These are phyloP conservation scores for Puccinia horiana DNA, from an alignment of 1,284 basidiomycete species.

Conservation along the genomic window DNA sequence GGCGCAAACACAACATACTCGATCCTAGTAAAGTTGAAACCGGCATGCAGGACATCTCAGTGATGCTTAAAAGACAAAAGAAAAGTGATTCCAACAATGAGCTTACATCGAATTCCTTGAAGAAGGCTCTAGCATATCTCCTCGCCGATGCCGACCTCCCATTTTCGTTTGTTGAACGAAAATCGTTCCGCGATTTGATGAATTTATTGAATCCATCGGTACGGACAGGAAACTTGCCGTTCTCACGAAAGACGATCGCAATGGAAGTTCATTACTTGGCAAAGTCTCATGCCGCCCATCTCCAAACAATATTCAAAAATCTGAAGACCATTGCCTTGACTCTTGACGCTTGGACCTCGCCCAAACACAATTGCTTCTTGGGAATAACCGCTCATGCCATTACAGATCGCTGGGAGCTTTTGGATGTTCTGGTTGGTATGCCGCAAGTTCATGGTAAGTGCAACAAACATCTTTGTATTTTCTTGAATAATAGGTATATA, in stretches of 20 bases:
- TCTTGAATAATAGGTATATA: background rate
- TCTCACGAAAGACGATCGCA: conserved; percentile 6
- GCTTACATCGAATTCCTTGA: background rate
- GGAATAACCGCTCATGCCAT: background rate
- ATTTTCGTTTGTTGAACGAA: conserved; percentile 6
- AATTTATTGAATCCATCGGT: background rate
- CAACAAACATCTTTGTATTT: background rate
- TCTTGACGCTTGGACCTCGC: conserved; percentile 11
- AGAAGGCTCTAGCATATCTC: background rate
- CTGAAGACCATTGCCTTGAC: background rate
- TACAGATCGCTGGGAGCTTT: background rate
- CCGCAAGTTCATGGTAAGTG: background rate
- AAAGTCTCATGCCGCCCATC: background rate
- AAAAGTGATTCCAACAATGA: background rate
- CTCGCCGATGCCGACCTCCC: conserved; percentile 5
- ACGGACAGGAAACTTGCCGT: background rate
- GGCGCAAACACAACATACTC: background rate
- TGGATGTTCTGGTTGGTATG: background rate
- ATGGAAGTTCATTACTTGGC: background rate
- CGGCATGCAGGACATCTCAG: background rate
- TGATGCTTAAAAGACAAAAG: background rate
- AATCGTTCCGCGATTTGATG: background rate
- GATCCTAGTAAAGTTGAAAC: background rate
- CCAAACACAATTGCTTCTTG: background rate
- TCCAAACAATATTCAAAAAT: background rate